These are phyloP conservation scores for Sphaerulina vaccinii DNA, from an alignment of 2,329 filamentous ascomycete genomes.

Conservation along the genomic window DNA sequence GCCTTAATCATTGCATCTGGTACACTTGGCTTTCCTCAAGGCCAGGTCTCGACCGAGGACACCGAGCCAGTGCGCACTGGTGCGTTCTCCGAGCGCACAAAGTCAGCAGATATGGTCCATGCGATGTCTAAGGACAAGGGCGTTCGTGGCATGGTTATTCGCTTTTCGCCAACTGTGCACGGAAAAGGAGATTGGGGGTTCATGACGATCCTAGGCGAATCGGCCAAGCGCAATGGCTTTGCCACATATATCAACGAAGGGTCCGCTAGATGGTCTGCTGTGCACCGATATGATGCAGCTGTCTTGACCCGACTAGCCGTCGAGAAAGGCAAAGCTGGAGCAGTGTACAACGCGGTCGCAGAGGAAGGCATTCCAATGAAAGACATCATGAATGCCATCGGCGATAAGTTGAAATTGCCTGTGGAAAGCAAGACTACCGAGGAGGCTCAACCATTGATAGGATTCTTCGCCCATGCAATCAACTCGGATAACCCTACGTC, in stretches of 20 bases:
- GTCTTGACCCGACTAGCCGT: slow-evolving; percentile 42
- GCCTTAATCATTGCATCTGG: slow-evolving; percentile 42
- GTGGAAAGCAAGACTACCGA: slow-evolving; percentile 26
- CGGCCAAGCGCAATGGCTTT: slow-evolving; percentile 34
- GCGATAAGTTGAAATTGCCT: slow-evolving; percentile 13
- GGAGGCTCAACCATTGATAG: slow-evolving; percentile 31
- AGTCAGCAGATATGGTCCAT: slow-evolving; percentile 11
- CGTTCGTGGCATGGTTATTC: slow-evolving; percentile 40
- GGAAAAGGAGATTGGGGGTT: slow-evolving; percentile 44
- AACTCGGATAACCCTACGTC: slow-evolving; percentile 38
- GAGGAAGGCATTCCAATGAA: slow-evolving; percentile 25
- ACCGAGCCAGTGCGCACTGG: slow-evolving; percentile 4
- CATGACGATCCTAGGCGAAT: slow-evolving; percentile 38
- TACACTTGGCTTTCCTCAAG: slow-evolving; percentile 20
- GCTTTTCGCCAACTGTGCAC: slow-evolving; percentile 48
- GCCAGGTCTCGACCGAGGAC: slow-evolving; percentile 16
- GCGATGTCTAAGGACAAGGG: slow-evolving; percentile 30
- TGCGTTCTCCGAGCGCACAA: slow-evolving; percentile 8
- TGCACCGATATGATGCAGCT: slow-evolving; percentile 49
- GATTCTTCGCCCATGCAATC: slow-evolving; percentile 41
- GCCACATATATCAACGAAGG: slow-evolving; percentile 37
- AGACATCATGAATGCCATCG: slow-evolving; percentile 13
- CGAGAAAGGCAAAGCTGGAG: slow-evolving; percentile 38
- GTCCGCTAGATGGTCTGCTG: slow-evolving; percentile 30
- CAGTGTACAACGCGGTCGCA: slow-evolving; percentile 41